A percentile compares a stretch with the other conserved stretches of the same genome.
Evolutionary conservation across 78 protist species (phyloP).

Genomic region (Monosiga brevicollis): DNA sequence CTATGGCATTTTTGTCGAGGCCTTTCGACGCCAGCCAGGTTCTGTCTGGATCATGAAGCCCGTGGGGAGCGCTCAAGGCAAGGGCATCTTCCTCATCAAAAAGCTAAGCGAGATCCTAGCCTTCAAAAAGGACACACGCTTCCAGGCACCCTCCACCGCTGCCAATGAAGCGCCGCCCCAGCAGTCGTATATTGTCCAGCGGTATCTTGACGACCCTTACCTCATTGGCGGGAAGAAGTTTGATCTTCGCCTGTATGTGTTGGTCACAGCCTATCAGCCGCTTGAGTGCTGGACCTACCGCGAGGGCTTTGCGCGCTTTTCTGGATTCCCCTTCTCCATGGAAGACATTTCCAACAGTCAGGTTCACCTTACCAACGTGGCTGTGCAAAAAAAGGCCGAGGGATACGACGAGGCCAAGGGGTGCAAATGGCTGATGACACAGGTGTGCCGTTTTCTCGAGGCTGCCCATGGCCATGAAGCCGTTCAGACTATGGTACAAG

Average conservation of each 20-base stretch:
- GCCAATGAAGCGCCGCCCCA: constrained; percentile 8
- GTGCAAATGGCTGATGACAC: constrained; percentile 62
- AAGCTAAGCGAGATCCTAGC: constrained; percentile 57
- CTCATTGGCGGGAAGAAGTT: constrained; percentile 66
- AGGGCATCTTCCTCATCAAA: constrained; percentile 79
- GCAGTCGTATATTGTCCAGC: constrained; percentile 43
- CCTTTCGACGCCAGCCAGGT: constrained; percentile 13
- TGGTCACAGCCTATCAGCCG: constrained; percentile 54
- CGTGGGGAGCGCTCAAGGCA: constrained; percentile 63
- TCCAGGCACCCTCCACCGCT: not conserved
- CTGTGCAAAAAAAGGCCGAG: constrained; percentile 62
- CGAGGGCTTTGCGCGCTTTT: constrained; percentile 78
- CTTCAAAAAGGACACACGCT: constrained; percentile 48
- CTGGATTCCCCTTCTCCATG: constrained; percentile 24
- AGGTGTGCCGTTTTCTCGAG: constrained; percentile 42
- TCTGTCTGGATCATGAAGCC: constrained; percentile 24
- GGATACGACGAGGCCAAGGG: constrained; percentile 24
- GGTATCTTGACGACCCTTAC: constrained; percentile 50
- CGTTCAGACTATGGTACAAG: constrained; percentile 5
- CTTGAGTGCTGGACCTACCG: constrained; percentile 55
- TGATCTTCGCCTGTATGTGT: constrained; percentile 54
- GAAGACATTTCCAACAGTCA: constrained; percentile 17
- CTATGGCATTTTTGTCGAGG: constrained; percentile 60
- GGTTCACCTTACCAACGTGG: constrained; percentile 81
- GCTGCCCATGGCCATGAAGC: constrained; percentile 33